A percentile compares a stretch with the other conserved stretches of the same genome.
Conservation (phyloP, 345 rosid genomes). For the Noccaea caerulescens region DNA sequence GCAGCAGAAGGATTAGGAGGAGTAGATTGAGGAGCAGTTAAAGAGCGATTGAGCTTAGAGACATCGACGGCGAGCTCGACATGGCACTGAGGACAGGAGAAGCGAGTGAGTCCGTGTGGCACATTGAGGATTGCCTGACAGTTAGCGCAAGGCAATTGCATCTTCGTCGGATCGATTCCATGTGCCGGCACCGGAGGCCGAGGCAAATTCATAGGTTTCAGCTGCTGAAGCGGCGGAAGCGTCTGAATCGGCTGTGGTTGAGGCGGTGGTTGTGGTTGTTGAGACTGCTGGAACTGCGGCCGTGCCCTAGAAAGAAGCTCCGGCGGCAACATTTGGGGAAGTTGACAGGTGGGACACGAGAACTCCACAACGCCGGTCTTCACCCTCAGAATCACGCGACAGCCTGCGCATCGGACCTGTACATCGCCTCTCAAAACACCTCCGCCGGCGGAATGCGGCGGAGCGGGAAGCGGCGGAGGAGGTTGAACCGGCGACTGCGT, state of each 20-base stretch:
- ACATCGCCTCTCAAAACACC: conserved; percentile 55
- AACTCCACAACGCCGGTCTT: conserved; percentile 73
- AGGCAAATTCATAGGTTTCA: conserved; percentile 33
- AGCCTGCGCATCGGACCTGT: conserved; percentile 96
- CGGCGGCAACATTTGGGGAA: conserved; percentile 97
- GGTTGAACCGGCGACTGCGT: conserved; percentile 71
- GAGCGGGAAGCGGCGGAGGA: conserved; percentile 52
- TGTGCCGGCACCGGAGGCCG: conserved; percentile 69
- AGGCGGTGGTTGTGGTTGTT: conserved; percentile 31
- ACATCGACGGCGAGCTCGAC: conserved; percentile 86
- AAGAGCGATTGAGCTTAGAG: conserved; percentile 59
- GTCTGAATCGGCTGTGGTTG: conserved; percentile 58
- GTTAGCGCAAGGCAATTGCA: conserved; percentile 92
- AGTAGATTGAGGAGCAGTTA: conserved; percentile 52
- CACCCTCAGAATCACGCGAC: conserved; percentile 78
- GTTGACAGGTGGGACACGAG: conserved; percentile 81
- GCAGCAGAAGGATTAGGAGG: conserved; percentile 38
- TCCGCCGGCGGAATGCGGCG: conserved; percentile 46
- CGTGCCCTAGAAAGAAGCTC: conserved; percentile 68
- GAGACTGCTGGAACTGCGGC: conserved; percentile 43
- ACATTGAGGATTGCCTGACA: conserved; percentile 95
- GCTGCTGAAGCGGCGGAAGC: conserved; percentile 45
- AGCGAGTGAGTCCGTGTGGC: conserved; percentile 84
- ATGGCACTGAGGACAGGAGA: conserved; percentile 90
- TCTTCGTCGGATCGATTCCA: conserved; percentile 97